These are phyloP conservation scores for Lentinula aciculospora DNA, from an alignment of 768 basidiomycete genomes.

Conservation along the genomic window DNA sequence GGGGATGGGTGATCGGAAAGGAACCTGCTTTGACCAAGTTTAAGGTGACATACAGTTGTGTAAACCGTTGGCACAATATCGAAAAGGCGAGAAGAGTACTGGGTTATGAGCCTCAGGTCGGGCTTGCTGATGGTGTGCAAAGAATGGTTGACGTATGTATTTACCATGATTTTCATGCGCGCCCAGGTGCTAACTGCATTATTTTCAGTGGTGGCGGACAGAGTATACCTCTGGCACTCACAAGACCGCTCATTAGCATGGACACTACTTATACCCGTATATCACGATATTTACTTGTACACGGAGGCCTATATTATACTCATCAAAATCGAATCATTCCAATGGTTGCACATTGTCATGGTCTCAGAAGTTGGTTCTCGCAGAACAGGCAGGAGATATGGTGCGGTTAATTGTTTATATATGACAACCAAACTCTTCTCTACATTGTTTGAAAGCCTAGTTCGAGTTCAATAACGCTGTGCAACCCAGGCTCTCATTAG, in stretches of 20 bases:
- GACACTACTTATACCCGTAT: background rate
- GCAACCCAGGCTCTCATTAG: no score
- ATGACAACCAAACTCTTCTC: no score
- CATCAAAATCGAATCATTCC: background rate
- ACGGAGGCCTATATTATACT: background rate
- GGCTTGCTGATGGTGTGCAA: slow-evolving; percentile 83
- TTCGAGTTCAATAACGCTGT: no score
- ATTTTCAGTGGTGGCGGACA: slow-evolving; percentile 40
- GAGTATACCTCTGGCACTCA: slow-evolving; percentile 34
- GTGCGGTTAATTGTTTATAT: no score
- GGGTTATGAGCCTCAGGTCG: slow-evolving; percentile 90
- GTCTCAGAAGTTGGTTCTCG: no score
- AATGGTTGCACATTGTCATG: background rate
- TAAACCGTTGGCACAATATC: slow-evolving; percentile 85
- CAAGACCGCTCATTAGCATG: slow-evolving; percentile 25
- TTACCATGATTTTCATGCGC: background rate
- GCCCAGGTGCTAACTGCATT: background rate
- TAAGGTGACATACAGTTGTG: slow-evolving; percentile 76
- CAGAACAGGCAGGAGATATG: no score
- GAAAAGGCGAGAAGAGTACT: slow-evolving; percentile 89
- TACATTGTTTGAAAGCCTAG: no score
- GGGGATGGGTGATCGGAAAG: slow-evolving; percentile 66
- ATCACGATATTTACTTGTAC: background rate
- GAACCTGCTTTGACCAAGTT: slow-evolving; percentile 83
- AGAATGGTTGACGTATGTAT: slow-evolving; percentile 65